phyloP scores from a whole-genome alignment of 1,284 basidiomycete genomes.

The Tausonia pullulans region DNA sequence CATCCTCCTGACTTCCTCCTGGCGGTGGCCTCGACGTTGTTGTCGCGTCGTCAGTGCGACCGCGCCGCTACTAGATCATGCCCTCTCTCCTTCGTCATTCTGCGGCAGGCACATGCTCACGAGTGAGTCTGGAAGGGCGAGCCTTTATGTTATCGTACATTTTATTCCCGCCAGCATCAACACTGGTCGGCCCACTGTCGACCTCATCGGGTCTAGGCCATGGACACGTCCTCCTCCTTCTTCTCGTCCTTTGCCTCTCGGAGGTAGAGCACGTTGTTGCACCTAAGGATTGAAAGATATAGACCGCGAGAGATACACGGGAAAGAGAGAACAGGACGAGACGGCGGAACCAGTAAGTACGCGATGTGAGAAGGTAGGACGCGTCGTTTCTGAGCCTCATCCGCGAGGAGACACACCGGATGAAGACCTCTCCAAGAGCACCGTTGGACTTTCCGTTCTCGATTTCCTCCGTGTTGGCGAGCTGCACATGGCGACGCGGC shows the following conservation, averaged over 20 bases:
- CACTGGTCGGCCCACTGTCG: too few relatives aligned
- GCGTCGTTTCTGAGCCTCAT: neutral
- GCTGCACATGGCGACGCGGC: slow-evolving; percentile 38
- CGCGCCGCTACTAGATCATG: too few relatives aligned
- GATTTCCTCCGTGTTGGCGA: slow-evolving; percentile 97
- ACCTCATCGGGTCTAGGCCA: too few relatives aligned
- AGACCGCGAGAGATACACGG: neutral
- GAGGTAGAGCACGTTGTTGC: slow-evolving; percentile 90
- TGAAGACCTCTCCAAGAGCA: slow-evolving; percentile 94
- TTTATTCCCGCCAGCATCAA: too few relatives aligned
- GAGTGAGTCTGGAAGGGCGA: too few relatives aligned
- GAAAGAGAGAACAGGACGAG: neutral
- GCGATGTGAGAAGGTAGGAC: neutral
- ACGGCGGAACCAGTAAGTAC: neutral
- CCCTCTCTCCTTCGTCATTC: too few relatives aligned
- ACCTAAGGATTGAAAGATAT: slow-evolving; percentile 34
- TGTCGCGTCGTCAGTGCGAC: too few relatives aligned
- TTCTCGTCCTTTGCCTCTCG: slow-evolving; percentile 27
- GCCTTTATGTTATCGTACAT: too few relatives aligned
- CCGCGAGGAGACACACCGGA: slow-evolving; percentile 52
- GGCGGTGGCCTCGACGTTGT: too few relatives aligned
- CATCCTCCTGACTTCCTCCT: too few relatives aligned
- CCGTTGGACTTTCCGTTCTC: slow-evolving; percentile 94
- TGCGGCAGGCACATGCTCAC: too few relatives aligned
- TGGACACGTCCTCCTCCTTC: neutral